phyloP scores from a whole-genome alignment of 441 rosid genomes.

The Kokia cookei region DNA sequence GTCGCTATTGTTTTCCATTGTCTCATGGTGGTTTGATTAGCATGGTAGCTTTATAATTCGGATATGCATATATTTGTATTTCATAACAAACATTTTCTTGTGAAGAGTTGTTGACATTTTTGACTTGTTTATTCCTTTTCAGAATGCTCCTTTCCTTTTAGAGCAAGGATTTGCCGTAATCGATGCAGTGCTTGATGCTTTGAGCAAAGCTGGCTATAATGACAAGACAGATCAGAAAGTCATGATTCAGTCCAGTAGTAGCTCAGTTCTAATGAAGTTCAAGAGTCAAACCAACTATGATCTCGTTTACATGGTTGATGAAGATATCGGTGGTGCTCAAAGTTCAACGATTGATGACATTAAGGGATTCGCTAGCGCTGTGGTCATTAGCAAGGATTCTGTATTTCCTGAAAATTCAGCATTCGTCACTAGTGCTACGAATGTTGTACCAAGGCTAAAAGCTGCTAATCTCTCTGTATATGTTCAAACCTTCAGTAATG shows the following conservation, averaged over 20 bases:
- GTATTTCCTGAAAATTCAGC: constrained; percentile 13
- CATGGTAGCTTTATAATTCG: background rate
- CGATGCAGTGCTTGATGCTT: constrained; percentile 32
- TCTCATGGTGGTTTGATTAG: background rate
- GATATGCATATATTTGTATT: background rate
- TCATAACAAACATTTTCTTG: background rate
- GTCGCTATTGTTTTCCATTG: background rate
- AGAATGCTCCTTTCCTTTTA: constrained; percentile 46
- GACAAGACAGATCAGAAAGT: constrained; percentile 11
- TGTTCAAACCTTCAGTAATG: constrained; percentile 39
- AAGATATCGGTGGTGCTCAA: constrained; percentile 28
- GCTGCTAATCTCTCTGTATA: constrained; percentile 33
- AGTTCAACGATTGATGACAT: constrained; percentile 33
- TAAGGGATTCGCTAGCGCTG: constrained; percentile 35
- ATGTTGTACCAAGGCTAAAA: constrained; percentile 23
- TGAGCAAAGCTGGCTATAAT: constrained; percentile 28
- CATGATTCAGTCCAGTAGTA: constrained; percentile 45
- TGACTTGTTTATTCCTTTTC: constrained; percentile 8
- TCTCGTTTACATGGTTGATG: constrained; percentile 37
- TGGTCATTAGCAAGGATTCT: constrained; percentile 31
- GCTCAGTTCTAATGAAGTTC: constrained; percentile 39
- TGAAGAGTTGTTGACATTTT: background rate
- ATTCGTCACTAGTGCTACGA: constrained; percentile 12
- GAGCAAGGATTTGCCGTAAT: constrained; percentile 30
- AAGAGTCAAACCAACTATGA: constrained; percentile 22